Conservation (phyloP, 495 filamentous ascomycete genomes). For the Penicillium macrosclerotiorum region DNA sequence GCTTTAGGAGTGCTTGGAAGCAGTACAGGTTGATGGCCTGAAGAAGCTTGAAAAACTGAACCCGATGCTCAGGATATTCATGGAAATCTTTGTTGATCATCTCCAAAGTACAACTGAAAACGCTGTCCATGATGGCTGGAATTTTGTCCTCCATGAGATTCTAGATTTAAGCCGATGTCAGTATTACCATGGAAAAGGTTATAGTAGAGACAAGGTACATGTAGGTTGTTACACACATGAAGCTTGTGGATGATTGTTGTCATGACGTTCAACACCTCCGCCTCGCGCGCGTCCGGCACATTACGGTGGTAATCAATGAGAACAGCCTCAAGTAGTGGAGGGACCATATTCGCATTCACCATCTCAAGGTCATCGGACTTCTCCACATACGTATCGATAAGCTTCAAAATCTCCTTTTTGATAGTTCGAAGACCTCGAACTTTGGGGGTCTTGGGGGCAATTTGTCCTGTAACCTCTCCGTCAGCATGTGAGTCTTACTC, state of each 20-base stretch:
- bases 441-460: conserved; percentile 97
- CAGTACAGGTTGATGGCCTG: conserved; percentile 95
- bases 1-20: conserved; percentile 89
- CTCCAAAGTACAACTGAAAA: conserved; percentile 96
- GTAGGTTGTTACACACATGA: conserved; percentile 64
- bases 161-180: conserved; percentile 33
- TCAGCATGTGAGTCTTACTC: no score
- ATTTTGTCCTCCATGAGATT: conserved; percentile 97
- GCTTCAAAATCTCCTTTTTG: conserved; percentile 98
- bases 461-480: conserved; percentile 64
- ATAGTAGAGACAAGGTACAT: not conserved
- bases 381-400: conserved; percentile 96
- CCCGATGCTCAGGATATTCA: conserved; percentile 95
- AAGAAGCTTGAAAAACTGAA: conserved; percentile 96
- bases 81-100: conserved; percentile 99
- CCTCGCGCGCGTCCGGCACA: conserved; percentile 92
- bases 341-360: conserved; percentile 88
- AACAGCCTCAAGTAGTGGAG: conserved; percentile 93
- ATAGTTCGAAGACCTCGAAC: conserved; percentile 94
- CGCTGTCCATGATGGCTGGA: conserved; percentile 93
- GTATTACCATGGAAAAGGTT: not conserved
- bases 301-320: conserved; percentile 96
- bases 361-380: conserved; percentile 95
- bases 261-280: conserved; percentile 96
- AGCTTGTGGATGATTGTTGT: conserved; percentile 95